phyloP scores from a whole-genome alignment of 192 early-diverging fungal species.

The Rhizophagus sp. region DNA sequence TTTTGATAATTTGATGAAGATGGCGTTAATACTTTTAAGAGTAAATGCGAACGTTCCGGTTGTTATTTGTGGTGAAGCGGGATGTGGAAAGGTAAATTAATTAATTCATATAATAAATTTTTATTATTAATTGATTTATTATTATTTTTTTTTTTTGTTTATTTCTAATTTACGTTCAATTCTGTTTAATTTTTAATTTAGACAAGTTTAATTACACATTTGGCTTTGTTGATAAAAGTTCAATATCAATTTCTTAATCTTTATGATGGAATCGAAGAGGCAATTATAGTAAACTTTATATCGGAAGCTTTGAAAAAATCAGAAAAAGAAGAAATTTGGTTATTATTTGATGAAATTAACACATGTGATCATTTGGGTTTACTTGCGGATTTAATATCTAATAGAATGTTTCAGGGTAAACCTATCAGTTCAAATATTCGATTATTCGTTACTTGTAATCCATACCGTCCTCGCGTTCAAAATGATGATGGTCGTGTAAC shows the following conservation, averaged over 20 bases:
- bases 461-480: neutral
- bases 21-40: constrained; percentile 24
- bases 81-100: constrained; percentile 23
- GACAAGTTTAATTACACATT: constrained; percentile 14
- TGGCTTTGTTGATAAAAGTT: constrained; percentile 2
- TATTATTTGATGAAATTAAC: constrained; percentile 29
- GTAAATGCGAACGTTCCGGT: constrained; percentile 18
- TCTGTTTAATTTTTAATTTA: neutral
- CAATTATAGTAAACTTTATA: neutral
- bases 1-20: constrained; percentile 26
- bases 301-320: neutral
- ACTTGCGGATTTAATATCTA: constrained; percentile 10
- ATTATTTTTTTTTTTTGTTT: neutral
- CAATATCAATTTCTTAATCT: neutral
- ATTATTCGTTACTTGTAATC: neutral
- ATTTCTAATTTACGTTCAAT: no score
- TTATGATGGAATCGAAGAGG: constrained; percentile 21
- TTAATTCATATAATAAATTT: neutral
- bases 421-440: constrained; percentile 8
- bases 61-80: constrained; percentile 20
- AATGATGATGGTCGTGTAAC: neutral
- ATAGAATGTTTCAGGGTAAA: constrained; percentile 15
- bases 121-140: neutral
- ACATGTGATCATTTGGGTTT: constrained; percentile 13
- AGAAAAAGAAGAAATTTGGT: constrained; percentile 14